These are phyloP conservation scores for Boechera stricta DNA, from an alignment of 345 rosid genomes.

Conservation along the genomic window DNA sequence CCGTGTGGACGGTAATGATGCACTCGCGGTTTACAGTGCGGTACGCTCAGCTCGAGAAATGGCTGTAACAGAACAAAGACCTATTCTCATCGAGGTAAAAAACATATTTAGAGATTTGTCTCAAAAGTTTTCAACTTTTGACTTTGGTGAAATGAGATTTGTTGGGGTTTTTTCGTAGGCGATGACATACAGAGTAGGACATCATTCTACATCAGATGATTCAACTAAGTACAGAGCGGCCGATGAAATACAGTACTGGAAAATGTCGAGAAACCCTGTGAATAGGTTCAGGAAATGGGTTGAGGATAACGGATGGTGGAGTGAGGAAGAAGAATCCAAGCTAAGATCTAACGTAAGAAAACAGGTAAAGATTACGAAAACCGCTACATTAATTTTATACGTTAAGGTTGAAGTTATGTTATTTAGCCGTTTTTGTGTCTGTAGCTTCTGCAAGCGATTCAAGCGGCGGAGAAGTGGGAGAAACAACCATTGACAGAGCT, in stretches of 20 bases:
- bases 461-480: slow-evolving; percentile 62
- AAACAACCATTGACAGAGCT: slow-evolving; percentile 64
- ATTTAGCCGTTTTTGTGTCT: slow-evolving; percentile 6
- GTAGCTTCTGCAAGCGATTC: slow-evolving; percentile 72
- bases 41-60: slow-evolving; percentile 65
- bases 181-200: slow-evolving; percentile 77
- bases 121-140: not conserved
- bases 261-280: slow-evolving; percentile 67
- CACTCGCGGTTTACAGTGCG: slow-evolving; percentile 73
- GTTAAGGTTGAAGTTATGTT: not conserved
- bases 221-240: slow-evolving; percentile 72
- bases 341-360: slow-evolving; percentile 58
- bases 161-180: slow-evolving; percentile 45
- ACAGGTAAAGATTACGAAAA: slow-evolving; percentile 47
- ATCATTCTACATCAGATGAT: slow-evolving; percentile 90
- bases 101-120: not conserved
- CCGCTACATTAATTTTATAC: not conserved
- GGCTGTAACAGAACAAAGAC: slow-evolving; percentile 66
- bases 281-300: slow-evolving; percentile 69
- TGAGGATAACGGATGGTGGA: slow-evolving; percentile 79
- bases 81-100: slow-evolving; percentile 70
- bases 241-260: slow-evolving; percentile 77
- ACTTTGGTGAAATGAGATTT: slow-evolving; percentile 2
- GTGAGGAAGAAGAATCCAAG: slow-evolving; percentile 58
- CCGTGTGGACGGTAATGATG: slow-evolving; percentile 87